Conservation (phyloP, 805 yeast genomes). For the Kluyveromyces lactis region DNA sequence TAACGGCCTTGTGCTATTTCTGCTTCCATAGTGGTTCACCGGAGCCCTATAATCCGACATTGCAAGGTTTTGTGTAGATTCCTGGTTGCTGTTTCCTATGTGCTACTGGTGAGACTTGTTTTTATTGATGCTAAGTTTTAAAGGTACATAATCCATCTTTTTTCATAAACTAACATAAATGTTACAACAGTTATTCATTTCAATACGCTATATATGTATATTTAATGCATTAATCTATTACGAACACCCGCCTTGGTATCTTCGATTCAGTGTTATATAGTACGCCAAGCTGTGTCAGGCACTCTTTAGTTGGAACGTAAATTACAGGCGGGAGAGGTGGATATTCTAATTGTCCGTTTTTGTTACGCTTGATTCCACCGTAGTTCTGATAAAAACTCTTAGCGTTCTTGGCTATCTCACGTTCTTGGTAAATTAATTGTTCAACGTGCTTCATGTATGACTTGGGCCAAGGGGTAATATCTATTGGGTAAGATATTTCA, state of each 20-base stretch:
- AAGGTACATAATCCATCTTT: too few species aligned
- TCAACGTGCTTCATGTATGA: slow-evolving; percentile 40
- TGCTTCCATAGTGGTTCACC: slow-evolving; percentile 11
- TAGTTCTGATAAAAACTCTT: slow-evolving; percentile 27
- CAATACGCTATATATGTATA: too few species aligned
- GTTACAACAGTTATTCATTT: too few species aligned
- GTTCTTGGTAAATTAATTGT: slow-evolving; percentile 46
- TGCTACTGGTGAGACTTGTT: slow-evolving; percentile 10
- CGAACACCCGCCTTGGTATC: slow-evolving; percentile 6
- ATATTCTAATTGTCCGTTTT: slow-evolving; percentile 27
- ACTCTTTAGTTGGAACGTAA: slow-evolving; percentile 16
- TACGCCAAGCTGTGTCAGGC: slow-evolving; percentile 17
- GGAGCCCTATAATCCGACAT: slow-evolving; percentile 21
- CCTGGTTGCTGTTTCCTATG: slow-evolving; percentile 26
- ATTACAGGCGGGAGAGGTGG: slow-evolving; percentile 31
- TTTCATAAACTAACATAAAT: too few species aligned
- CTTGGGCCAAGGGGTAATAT: slow-evolving; percentile 46
- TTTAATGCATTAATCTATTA: slow-evolving; percentile 4
- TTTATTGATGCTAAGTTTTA: too few species aligned
- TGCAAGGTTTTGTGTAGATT: too few species aligned
- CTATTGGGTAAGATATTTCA: slow-evolving; percentile 42
- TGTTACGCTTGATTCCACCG: slow-evolving; percentile 30
- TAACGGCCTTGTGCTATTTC: slow-evolving; percentile 11
- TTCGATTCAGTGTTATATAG: slow-evolving; percentile 8
- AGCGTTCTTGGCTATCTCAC: slow-evolving; percentile 36